These are phyloP conservation scores for Nicotiana rustica DNA, from an alignment of 305 asterid species.

Conservation along the genomic window DNA sequence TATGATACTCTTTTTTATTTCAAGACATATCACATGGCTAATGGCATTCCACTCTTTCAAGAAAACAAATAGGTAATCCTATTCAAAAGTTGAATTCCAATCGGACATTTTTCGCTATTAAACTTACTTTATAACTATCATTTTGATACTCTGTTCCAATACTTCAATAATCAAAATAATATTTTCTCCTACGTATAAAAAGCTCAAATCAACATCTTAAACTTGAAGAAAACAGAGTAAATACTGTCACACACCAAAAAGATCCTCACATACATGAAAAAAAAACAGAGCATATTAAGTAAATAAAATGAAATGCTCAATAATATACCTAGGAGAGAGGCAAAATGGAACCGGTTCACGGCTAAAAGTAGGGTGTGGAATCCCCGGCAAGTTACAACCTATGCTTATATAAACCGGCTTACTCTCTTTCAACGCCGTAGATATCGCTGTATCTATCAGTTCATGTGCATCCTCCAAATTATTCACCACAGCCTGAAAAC, in stretches of 20 bases:
- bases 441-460: conserved; percentile 76
- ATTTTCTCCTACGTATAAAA: background rate
- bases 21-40: background rate
- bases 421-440: conserved; percentile 81
- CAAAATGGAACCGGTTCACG: conserved; percentile 81
- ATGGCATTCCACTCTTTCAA: background rate
- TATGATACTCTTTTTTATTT: background rate
- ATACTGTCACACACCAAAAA: background rate
- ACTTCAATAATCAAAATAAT: too few relatives aligned
- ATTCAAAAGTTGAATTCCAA: background rate
- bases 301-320: background rate
- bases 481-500: conserved; percentile 69
- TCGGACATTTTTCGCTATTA: background rate
- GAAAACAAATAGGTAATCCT: background rate
- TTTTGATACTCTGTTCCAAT: too few relatives aligned
- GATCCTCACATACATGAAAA: background rate
- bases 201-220: background rate
- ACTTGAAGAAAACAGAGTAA: background rate
- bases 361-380: conserved; percentile 77
- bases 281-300: background rate
- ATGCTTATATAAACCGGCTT: conserved; percentile 83
- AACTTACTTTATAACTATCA: background rate
- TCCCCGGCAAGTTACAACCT: conserved; percentile 78
- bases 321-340: conserved; percentile 61
- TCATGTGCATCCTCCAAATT: conserved; percentile 92